Base-by-base conservation (phyloP, 768 basidiomycete genomes). In the Suillus plorans region DNA sequence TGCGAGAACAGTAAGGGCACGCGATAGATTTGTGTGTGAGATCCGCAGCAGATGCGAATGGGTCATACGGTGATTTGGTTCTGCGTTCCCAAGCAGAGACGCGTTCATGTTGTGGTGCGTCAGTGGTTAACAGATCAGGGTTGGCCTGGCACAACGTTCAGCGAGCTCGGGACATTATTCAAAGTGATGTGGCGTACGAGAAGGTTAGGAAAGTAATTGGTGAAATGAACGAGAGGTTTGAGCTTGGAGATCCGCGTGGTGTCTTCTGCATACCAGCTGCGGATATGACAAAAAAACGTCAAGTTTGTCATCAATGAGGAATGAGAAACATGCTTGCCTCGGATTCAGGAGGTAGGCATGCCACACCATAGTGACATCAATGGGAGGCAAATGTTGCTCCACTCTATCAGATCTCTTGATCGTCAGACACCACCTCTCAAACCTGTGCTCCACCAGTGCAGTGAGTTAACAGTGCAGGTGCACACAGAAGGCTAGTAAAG, bases 341-440 rank as follows among this genome's bases (percentile, higher is more conserved):
- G 80, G 80, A 62, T 79, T 80, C 37, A 80, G 75, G 31, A 77
- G 68, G 67, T 80, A 79, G 8, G 79, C 68, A 45, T 80, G 80
- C 75, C 79, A 79, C 4, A 80, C 79, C 79, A 80, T 78, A 50
- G 75, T 66, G 1, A 80, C 80, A 37, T 80, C 80, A 6, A 80
- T 59, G 4, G 79, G 79, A 2, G 80, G 79, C 20, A 76, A 58
- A 0, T 41, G 47, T 34, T 61, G 57, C 60, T 69, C 68, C 0
- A 62, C 28, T 14, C 52, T 36, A 16, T 42, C 39, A 7, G 25
- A 44, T 49, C 22, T n/a, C 41, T 50, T 55, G 13, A 72, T 64
- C 42, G 55, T 57, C 34, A 25, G 6, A n/a, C 72, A 73, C 80
- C 79, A 80, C 2, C 74, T 72, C 4, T 74, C 67, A 64, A 80